Conservation (phyloP, 1,284 basidiomycete species). For the Microstroma glucosiphilum region DNA sequence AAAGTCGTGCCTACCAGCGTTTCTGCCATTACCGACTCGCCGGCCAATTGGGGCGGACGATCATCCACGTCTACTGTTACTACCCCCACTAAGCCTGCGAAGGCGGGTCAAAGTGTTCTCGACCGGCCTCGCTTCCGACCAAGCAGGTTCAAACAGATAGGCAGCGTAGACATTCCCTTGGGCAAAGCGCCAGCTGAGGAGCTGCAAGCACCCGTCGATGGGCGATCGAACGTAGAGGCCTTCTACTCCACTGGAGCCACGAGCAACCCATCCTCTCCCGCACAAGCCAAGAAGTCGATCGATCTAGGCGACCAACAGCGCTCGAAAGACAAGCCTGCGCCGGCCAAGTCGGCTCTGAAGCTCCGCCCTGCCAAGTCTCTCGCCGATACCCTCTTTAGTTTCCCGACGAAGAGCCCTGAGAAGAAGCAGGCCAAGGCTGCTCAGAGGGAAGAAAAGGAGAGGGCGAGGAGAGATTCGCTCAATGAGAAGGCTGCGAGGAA, state of each 20-base stretch:
- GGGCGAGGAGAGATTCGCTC: conserved; percentile 15
- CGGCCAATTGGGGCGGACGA: background rate
- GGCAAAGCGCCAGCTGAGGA: conserved; percentile 24
- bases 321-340: conserved; percentile 31
- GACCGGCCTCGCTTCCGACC: conserved; percentile 29
- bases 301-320: conserved; percentile 8
- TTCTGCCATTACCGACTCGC: background rate
- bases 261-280: conserved; percentile 4
- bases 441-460: conserved; percentile 19
- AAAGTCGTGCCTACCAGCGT: no score
- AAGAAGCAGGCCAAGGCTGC: conserved; percentile 19
- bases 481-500: conserved; percentile 1
- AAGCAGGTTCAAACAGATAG: conserved; percentile 24
- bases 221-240: conserved; percentile 25
- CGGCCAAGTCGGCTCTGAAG: conserved; percentile 35
- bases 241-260: conserved; percentile 14
- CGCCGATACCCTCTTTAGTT: conserved; percentile 41
- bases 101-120: conserved; percentile 18
- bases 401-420: conserved; percentile 22
- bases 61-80: background rate
- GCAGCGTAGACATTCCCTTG: conserved; percentile 26
- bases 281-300: background rate
- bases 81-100: background rate
- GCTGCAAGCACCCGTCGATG: conserved; percentile 18
- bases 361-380: conserved; percentile 24